Conservation (phyloP, 2,329 filamentous ascomycete species). For the Cladophialophora immunda region DNA sequence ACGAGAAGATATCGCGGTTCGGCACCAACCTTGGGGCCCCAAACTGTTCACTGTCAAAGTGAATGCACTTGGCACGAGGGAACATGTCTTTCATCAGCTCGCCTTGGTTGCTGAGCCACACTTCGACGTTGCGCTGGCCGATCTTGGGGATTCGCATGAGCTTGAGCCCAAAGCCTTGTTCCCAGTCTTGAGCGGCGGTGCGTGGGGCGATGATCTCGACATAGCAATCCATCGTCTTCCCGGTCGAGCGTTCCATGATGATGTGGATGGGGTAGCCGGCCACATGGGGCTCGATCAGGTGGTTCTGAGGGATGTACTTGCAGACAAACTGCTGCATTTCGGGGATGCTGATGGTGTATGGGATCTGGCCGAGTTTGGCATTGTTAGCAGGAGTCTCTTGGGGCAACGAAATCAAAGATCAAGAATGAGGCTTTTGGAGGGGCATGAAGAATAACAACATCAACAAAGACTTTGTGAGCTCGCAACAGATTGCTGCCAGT, state of each 20-base stretch:
- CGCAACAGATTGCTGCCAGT: neutral
- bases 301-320: slow-evolving; percentile 49
- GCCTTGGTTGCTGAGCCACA: slow-evolving; percentile 57
- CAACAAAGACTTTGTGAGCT: neutral
- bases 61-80: slow-evolving; percentile 60
- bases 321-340: slow-evolving; percentile 60
- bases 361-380: slow-evolving; percentile 49
- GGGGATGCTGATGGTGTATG: slow-evolving; percentile 58
- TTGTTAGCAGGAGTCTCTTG: slow-evolving; percentile 8
- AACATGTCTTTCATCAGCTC: slow-evolving; percentile 62
- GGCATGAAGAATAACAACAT: neutral
- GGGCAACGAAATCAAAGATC: neutral
- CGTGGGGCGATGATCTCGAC: slow-evolving; percentile 53
- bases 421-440: neutral
- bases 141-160: slow-evolving; percentile 53
- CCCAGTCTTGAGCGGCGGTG: slow-evolving; percentile 53
- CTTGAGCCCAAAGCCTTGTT: slow-evolving; percentile 47
- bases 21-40: slow-evolving; percentile 47
- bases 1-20: slow-evolving; percentile 55
- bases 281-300: slow-evolving; percentile 36
- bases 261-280: slow-evolving; percentile 62
- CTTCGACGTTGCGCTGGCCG: slow-evolving; percentile 57
- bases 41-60: slow-evolving; percentile 48
- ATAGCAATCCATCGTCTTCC: slow-evolving; percentile 64
- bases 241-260: slow-evolving; percentile 66